These are phyloP conservation scores for Bondarzewia mesenterica DNA, from an alignment of 1,284 basidiomycete genomes.

Conservation along the genomic window DNA sequence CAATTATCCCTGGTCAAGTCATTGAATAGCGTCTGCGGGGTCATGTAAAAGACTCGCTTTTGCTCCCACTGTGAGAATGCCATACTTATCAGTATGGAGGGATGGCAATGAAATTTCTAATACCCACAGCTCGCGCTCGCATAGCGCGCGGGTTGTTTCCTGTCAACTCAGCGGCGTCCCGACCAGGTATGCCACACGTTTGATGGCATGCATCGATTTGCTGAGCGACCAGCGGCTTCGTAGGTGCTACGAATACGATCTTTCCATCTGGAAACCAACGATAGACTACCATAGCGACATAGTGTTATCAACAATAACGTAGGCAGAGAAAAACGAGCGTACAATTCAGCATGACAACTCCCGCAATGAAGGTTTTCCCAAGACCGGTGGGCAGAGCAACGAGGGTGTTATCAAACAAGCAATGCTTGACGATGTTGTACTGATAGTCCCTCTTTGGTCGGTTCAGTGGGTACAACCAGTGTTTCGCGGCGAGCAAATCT, in stretches of 20 bases:
- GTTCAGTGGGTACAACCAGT: conserved; percentile 93
- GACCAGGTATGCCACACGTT: conserved; percentile 89
- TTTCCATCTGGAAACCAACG: conserved; percentile 93
- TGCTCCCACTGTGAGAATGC: conserved; percentile 57
- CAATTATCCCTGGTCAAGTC: conserved; percentile 73
- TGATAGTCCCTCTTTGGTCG: conserved; percentile 89
- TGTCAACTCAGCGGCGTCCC: conserved; percentile 82
- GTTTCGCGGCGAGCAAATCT: conserved; percentile 72
- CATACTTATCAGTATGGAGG: too few relatives aligned
- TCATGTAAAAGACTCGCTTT: conserved; percentile 96
- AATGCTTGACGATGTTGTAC: conserved; percentile 85
- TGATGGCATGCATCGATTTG: conserved; percentile 92
- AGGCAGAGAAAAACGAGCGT: conserved; percentile 16
- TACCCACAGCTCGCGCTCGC: conserved; percentile 57
- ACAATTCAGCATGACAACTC: conserved; percentile 95
- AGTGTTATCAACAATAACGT: background rate
- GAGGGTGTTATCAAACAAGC: conserved; percentile 89
- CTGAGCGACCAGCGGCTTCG: conserved; percentile 92
- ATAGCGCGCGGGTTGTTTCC: conserved; percentile 51
- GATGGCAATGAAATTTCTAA: background rate
- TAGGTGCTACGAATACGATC: conserved; percentile 93
- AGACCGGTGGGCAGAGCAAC: conserved; percentile 94
- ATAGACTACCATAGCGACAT: conserved; percentile 48
- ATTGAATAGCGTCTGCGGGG: conserved; percentile 92
- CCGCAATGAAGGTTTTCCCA: conserved; percentile 98